Percentiles rank a stretch among this genome's conserved stretches.
Conservation (phyloP, 176 grass and related monocot species). For the Poa pratensis region DNA sequence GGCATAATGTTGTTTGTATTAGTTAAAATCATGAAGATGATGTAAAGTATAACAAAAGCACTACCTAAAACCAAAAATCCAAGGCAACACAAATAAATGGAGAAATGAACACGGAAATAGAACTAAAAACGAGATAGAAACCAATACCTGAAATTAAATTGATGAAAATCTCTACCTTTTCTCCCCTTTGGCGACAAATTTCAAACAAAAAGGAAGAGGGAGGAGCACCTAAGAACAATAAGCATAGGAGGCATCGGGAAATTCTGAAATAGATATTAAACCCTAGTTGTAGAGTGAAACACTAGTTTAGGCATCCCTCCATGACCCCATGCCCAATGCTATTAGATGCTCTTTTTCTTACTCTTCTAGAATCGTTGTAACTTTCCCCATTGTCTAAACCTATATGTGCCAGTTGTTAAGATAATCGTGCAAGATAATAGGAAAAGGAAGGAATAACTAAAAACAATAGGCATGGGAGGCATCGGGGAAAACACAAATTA, state of each 20-base stretch:
- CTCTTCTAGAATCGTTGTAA: not conserved
- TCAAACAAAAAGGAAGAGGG: not conserved
- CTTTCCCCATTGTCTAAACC: not conserved
- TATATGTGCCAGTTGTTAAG: too few relatives aligned
- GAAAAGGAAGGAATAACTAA: too few relatives aligned
- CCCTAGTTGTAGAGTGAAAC: not conserved
- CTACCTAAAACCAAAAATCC: not conserved
- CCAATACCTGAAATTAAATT: not conserved
- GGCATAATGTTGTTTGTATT: too few relatives aligned
- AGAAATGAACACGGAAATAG: not conserved
- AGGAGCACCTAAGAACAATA: not conserved
- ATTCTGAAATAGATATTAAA: not conserved
- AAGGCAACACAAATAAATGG: not conserved
- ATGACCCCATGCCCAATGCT: not conserved
- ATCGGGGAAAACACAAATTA: too few relatives aligned
- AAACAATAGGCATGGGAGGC: too few relatives aligned
- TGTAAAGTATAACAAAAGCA: not conserved
- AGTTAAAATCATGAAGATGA: not conserved
- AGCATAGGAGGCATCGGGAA: not conserved
- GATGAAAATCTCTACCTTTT: not conserved
- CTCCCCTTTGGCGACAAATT: not conserved
- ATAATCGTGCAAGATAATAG: too few relatives aligned
- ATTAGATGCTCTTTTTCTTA: not conserved
- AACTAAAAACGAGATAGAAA: not conserved
- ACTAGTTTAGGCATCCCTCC: not conserved